phyloP scores from a whole-genome alignment of 2,329 filamentous ascomycete genomes.

The Trichophyton simii region DNA sequence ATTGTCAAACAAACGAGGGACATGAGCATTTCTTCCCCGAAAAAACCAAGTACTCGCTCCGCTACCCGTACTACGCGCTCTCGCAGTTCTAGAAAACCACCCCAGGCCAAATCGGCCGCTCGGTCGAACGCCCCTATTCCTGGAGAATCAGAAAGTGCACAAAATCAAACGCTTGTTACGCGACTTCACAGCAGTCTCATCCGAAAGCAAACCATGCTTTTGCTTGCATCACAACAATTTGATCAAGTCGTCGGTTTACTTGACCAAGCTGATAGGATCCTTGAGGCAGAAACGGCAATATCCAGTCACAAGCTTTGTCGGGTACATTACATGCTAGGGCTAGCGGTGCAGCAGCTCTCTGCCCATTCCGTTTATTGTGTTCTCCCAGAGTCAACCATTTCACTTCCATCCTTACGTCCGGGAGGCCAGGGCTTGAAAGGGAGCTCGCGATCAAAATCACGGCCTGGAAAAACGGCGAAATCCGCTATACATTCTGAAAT shows the following conservation, averaged over 20 bases:
- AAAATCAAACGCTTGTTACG: slow-evolving; percentile 19
- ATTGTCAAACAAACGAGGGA: slow-evolving; percentile 34
- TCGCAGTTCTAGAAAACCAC: background rate
- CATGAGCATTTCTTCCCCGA: slow-evolving; percentile 24
- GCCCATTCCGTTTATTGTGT: slow-evolving; percentile 77
- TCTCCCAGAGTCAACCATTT: slow-evolving; percentile 83
- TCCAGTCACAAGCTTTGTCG: slow-evolving; percentile 23
- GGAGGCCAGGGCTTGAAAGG: slow-evolving; percentile 16
- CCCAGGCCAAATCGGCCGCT: background rate
- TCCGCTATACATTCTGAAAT: slow-evolving; percentile 21
- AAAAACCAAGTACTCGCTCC: slow-evolving; percentile 13
- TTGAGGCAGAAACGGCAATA: slow-evolving; percentile 16
- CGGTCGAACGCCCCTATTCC: slow-evolving; percentile 15
- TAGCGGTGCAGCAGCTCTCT: slow-evolving; percentile 45
- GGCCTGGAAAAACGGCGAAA: slow-evolving; percentile 16
- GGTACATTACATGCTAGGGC: slow-evolving; percentile 25
- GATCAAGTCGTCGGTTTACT: slow-evolving; percentile 46
- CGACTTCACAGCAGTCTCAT: slow-evolving; percentile 39
- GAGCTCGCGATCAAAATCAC: slow-evolving; percentile 33
- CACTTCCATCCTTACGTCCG: slow-evolving; percentile 56
- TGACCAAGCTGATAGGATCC: slow-evolving; percentile 18
- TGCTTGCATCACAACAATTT: slow-evolving; percentile 40
- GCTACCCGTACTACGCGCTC: background rate
- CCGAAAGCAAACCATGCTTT: slow-evolving; percentile 24
- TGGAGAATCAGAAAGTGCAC: slow-evolving; percentile 18